Conservation (phyloP, 2,329 filamentous ascomycete species). For the Cytospora piceae region DNA sequence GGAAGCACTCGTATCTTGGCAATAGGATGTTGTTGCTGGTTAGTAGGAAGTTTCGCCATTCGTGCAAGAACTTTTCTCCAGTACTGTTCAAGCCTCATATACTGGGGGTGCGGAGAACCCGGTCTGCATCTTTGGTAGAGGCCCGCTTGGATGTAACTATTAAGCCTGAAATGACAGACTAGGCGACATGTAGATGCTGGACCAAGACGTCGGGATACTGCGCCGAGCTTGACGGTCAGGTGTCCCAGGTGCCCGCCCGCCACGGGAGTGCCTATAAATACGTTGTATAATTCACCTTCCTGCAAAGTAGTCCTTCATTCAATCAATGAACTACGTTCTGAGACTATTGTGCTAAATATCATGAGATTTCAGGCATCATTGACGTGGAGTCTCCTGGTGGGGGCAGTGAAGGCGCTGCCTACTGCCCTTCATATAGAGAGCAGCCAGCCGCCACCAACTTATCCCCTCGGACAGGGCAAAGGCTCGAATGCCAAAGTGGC, state of each 20-base stretch:
- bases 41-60: constrained; percentile 12
- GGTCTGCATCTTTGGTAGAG: constrained; percentile 5
- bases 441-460: constrained; percentile 19
- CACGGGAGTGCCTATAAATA: neutral
- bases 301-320: neutral
- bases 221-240: neutral
- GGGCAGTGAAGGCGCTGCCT: constrained; percentile 3
- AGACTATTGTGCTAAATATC: neutral
- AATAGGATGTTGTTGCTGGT: neutral
- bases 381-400: constrained; percentile 6
- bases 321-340: neutral
- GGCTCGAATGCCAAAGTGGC: constrained; percentile 22
- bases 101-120: constrained; percentile 26
- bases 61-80: constrained; percentile 29
- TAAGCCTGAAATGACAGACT: constrained; percentile 9
- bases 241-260: too few species aligned
- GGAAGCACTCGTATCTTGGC: neutral
- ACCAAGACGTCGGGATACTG: neutral
- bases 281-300: neutral
- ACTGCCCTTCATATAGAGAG: constrained; percentile 18
- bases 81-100: constrained; percentile 11
- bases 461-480: constrained; percentile 21
- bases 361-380: constrained; percentile 19
- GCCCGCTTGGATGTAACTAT: constrained; percentile 14
- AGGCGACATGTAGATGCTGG: constrained; percentile 1